Conservation (phyloP, 2,329 filamentous ascomycete species). For the Aspergillus sp. region DNA sequence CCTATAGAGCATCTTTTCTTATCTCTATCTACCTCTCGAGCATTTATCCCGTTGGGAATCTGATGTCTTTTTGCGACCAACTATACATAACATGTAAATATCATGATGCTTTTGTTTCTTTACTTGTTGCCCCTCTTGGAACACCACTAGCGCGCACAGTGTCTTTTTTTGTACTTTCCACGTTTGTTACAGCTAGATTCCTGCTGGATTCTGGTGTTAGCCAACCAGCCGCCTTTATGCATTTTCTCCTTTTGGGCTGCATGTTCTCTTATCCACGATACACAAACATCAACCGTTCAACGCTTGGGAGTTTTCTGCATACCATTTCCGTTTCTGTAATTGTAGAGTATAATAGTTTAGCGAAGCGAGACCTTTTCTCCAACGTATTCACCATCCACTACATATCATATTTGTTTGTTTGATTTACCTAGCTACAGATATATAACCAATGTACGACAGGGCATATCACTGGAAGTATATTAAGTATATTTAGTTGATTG, state of each 20-base stretch:
- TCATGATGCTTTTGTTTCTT: not conserved
- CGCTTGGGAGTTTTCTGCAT: no score
- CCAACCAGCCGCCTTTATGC: no score
- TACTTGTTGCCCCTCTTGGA: not conserved
- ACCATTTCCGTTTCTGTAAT: not conserved
- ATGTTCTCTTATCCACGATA: not conserved
- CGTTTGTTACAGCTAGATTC: not conserved
- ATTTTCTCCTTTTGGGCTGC: not conserved
- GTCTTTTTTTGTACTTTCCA: not conserved
- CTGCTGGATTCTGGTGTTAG: not conserved
- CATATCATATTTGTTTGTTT: no score
- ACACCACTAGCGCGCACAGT: not conserved
- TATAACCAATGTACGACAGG: no score
- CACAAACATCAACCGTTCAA: no score
- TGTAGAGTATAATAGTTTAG: not conserved
- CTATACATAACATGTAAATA: not conserved
- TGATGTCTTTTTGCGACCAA: not conserved
- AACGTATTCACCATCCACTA: not conserved
- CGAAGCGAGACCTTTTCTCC: no score
- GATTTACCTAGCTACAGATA: no score
- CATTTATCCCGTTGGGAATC: not conserved
- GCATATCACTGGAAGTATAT: no score
- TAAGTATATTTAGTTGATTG: not conserved
- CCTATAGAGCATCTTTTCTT: not conserved
- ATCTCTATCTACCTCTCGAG: not conserved